Evolutionary conservation across 345 rosid genomes (phyloP).

Genomic region (Psidium friedrichsthalianum): DNA sequence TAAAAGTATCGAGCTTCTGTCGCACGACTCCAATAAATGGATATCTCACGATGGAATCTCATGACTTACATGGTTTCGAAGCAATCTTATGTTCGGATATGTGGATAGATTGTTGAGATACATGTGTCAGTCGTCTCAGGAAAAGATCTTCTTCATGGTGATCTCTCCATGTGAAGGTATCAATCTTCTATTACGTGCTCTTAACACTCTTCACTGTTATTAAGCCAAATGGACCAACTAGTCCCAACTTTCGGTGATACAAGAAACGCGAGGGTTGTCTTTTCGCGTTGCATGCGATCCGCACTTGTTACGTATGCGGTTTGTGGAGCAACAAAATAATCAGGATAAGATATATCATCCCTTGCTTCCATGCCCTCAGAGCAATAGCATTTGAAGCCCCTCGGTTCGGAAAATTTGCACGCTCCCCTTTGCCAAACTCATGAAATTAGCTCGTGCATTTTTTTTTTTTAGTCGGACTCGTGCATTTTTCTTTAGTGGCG

Average conservation of each 20-base stretch:
- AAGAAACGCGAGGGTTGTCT: not conserved
- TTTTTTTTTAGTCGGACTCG: no score
- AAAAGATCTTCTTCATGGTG: not conserved
- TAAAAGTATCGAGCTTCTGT: not conserved
- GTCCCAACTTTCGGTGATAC: not conserved
- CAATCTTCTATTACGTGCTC: fast-evolving
- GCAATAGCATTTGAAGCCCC: no score
- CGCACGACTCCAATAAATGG: not conserved
- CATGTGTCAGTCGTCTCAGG: not conserved
- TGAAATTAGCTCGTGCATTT: not conserved
- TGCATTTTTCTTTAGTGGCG: not conserved
- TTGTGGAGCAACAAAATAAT: not conserved
- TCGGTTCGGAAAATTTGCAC: not conserved
- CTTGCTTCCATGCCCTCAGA: not conserved
- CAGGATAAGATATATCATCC: not conserved
- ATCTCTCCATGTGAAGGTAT: not conserved
- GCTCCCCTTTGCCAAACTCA: not conserved
- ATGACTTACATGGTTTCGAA: fast-evolving
- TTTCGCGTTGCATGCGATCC: not conserved
- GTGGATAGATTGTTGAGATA: no score
- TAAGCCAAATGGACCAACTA: not conserved
- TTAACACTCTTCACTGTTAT: not conserved
- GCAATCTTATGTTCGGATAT: not conserved
- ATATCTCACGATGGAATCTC: not conserved
- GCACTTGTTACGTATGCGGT: not conserved